Evolutionary conservation across 305 asterid species (phyloP).

Genomic region (Plantago lanceolata): DNA sequence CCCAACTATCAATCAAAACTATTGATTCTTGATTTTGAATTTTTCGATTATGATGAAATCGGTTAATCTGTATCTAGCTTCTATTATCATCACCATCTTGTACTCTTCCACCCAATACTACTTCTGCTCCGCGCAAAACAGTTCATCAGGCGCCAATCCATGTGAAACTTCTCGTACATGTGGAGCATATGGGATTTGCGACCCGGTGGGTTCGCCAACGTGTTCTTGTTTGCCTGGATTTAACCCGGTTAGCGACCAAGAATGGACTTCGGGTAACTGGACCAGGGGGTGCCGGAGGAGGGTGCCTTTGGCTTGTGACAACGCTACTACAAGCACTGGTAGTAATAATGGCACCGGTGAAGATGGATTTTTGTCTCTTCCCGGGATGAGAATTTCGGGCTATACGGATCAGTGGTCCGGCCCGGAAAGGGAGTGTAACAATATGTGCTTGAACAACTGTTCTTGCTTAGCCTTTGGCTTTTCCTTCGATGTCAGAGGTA

Average conservation of each 20-base stretch:
- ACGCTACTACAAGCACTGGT: slow-evolving; percentile 15
- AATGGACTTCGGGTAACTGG: slow-evolving; percentile 51
- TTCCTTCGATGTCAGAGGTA: slow-evolving; percentile 38
- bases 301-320: slow-evolving; percentile 31
- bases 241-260: slow-evolving; percentile 24
- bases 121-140: slow-evolving; percentile 26
- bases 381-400: slow-evolving; percentile 41
- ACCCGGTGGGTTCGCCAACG: slow-evolving; percentile 23
- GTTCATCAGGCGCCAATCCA: slow-evolving; percentile 21
- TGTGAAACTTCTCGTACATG: slow-evolving; percentile 42
- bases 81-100: not conserved
- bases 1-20: too few relatives aligned
- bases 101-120: slow-evolving; percentile 16
- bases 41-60: not conserved
- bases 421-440: slow-evolving; percentile 31
- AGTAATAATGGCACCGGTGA: slow-evolving; percentile 4
- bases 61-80: not conserved
- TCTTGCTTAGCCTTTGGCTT: slow-evolving; percentile 55
- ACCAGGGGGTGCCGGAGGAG: slow-evolving; percentile 39
- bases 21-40: too few relatives aligned
- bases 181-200: slow-evolving; percentile 44
- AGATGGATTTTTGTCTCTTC: slow-evolving; percentile 46
- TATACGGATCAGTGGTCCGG: slow-evolving; percentile 27
- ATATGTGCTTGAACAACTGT: slow-evolving; percentile 42
- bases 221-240: slow-evolving; percentile 48